Evolutionary conservation across 2,329 filamentous ascomycete species (phyloP).

Genomic region (Hymenotorrendiella dingleyae): DNA sequence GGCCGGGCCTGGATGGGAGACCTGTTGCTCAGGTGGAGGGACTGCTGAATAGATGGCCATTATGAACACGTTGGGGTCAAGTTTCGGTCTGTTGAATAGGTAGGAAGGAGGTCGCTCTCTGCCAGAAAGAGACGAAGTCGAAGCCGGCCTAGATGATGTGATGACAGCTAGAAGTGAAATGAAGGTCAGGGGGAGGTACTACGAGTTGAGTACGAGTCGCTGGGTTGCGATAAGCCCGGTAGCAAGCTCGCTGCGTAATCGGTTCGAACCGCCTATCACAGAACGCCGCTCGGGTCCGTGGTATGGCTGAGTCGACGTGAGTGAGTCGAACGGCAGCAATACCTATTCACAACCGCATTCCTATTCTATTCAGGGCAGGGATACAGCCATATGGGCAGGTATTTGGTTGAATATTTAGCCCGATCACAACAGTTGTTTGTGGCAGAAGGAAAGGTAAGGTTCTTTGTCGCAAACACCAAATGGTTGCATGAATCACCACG

Average conservation of each 20-base stretch:
- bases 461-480: too few species aligned
- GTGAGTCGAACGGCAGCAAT: constrained; percentile 7
- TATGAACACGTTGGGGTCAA: constrained; percentile 15
- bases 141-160: not conserved
- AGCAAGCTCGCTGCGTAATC: constrained; percentile 10
- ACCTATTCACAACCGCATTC: too few species aligned
- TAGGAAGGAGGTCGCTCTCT: not conserved
- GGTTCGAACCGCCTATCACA: constrained; percentile 11
- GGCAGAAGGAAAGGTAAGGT: too few species aligned
- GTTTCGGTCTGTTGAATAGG: too few species aligned
- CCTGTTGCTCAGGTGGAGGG: constrained; percentile 40
- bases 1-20: constrained; percentile 24
- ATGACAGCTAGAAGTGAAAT: constrained; percentile 1
- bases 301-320: constrained; percentile 9
- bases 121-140: not conserved
- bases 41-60: constrained; percentile 51
- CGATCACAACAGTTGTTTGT: too few species aligned
- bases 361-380: too few species aligned
- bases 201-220: not conserved
- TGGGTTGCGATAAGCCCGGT: constrained; percentile 14
- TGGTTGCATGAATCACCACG: not conserved
- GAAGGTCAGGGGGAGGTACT: not conserved
- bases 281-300: constrained; percentile 2
- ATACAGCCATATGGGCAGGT: too few species aligned
- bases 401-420: too few species aligned